A percentile compares a stretch with the other conserved stretches of the same genome.
Conservation (phyloP, 2,329 filamentous ascomycete species). For the Daldinia sp. region DNA sequence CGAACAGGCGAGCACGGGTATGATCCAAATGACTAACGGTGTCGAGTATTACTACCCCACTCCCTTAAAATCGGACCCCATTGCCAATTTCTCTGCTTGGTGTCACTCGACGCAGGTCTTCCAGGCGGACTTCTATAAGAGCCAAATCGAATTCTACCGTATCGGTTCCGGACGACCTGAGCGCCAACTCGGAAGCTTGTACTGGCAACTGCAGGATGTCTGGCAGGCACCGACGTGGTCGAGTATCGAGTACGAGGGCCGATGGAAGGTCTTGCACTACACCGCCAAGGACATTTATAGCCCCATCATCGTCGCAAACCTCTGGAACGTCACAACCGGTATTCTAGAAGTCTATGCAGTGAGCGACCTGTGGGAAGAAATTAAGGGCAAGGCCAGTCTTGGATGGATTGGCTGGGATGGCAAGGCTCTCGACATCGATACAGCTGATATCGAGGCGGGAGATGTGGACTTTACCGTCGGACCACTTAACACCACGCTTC, state of each 20-base stretch:
- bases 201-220: slow-evolving; percentile 72
- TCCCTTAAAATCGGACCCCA: slow-evolving; percentile 59
- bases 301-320: slow-evolving; percentile 65
- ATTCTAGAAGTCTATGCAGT: slow-evolving; percentile 63
- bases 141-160: slow-evolving; percentile 68
- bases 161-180: slow-evolving; percentile 65
- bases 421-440: slow-evolving; percentile 34
- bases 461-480: slow-evolving; percentile 54
- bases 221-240: slow-evolving; percentile 72
- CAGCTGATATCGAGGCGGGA: slow-evolving; percentile 41
- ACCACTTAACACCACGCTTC: slow-evolving; percentile 59
- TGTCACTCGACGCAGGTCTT: slow-evolving; percentile 69
- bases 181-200: slow-evolving; percentile 66
- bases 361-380: slow-evolving; percentile 63
- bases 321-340: slow-evolving; percentile 60
- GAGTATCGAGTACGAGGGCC: slow-evolving; percentile 67
- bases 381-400: slow-evolving; percentile 55
- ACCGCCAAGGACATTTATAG: slow-evolving; percentile 65
- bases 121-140: slow-evolving; percentile 69
- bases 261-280: slow-evolving; percentile 71
- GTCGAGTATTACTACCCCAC: slow-evolving; percentile 64
- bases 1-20: slow-evolving; percentile 53
- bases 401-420: slow-evolving; percentile 61
- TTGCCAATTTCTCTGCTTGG: slow-evolving; percentile 69
- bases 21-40: slow-evolving; percentile 66